Conservation (phyloP, 805 yeast genomes). For the Candida andamanensis region DNA sequence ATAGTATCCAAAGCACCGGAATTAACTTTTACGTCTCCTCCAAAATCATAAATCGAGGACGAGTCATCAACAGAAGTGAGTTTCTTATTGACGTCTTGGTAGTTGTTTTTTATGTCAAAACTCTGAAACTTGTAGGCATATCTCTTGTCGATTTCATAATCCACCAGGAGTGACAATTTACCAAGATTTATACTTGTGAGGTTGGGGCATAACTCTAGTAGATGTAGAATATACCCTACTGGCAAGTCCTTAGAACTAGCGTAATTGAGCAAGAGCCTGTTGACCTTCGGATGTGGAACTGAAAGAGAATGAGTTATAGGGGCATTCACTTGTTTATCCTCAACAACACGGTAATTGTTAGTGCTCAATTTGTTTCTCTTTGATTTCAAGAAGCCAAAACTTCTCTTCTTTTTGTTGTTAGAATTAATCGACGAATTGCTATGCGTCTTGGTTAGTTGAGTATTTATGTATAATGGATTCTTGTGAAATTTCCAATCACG, state of each 20-base stretch:
- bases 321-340: background rate
- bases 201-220: conserved; percentile 64
- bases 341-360: background rate
- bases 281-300: conserved; percentile 53
- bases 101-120: conserved; percentile 36
- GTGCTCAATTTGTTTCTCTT: conserved; percentile 7
- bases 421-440: conserved; percentile 10
- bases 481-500: conserved; percentile 82
- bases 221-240: conserved; percentile 65
- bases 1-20: conserved; percentile 9
- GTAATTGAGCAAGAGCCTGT: conserved; percentile 57
- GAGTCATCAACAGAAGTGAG: conserved; percentile 12
- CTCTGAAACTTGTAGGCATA: conserved; percentile 31
- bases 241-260: conserved; percentile 73
- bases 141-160: conserved; percentile 49
- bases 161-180: conserved; percentile 57
- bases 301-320: background rate
- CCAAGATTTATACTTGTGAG: conserved; percentile 53
- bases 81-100: conserved; percentile 18
- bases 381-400: conserved; percentile 4
- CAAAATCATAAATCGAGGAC: conserved; percentile 9
- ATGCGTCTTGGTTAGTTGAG: conserved; percentile 13
- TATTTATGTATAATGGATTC: conserved; percentile 55
- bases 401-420: conserved; percentile 6
- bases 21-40: too few species aligned